Conservation (phyloP, 2,329 filamentous ascomycete genomes). For the Pseudogymnoascus sp. region DNA sequence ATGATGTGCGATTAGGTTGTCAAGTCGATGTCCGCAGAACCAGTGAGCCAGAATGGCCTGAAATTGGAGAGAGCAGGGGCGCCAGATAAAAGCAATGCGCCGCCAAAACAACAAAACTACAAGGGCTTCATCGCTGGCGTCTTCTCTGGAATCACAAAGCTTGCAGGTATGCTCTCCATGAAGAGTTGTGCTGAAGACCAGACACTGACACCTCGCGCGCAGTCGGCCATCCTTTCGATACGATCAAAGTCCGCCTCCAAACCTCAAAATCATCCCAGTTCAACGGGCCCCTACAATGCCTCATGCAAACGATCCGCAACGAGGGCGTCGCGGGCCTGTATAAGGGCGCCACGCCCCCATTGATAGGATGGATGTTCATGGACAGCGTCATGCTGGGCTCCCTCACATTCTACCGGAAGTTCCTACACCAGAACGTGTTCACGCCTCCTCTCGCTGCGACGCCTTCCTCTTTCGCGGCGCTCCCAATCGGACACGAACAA, state of each 20-base stretch:
- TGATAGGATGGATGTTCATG: constrained; percentile 99
- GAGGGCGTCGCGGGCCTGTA: constrained; percentile 84
- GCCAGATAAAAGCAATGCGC: not conserved
- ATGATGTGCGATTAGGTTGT: not conserved
- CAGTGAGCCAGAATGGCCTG: constrained; percentile 9
- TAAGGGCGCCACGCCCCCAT: constrained; percentile 86
- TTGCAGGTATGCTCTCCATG: constrained; percentile 57
- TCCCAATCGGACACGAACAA: constrained; percentile 24
- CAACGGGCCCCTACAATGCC: constrained; percentile 76
- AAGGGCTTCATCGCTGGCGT: constrained; percentile 97
- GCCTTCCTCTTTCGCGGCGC: constrained; percentile 21
- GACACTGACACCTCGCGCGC: constrained; percentile 12
- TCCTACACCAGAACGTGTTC: constrained; percentile 78
- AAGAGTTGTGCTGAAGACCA: not conserved
- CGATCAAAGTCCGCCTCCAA: constrained; percentile 91
- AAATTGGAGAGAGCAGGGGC: not conserved
- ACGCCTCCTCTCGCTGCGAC: constrained; percentile 35
- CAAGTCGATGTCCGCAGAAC: constrained; percentile 4
- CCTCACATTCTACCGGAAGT: constrained; percentile 78
- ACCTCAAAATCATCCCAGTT: constrained; percentile 75
- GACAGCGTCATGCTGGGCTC: constrained; percentile 86
- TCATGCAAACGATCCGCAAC: constrained; percentile 75
- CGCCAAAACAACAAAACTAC: constrained; percentile 44
- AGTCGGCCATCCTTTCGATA: constrained; percentile 77
- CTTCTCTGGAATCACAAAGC: constrained; percentile 87